Conservation (phyloP, 2,329 filamentous ascomycete genomes). For the Diplodia intermedia region DNA sequence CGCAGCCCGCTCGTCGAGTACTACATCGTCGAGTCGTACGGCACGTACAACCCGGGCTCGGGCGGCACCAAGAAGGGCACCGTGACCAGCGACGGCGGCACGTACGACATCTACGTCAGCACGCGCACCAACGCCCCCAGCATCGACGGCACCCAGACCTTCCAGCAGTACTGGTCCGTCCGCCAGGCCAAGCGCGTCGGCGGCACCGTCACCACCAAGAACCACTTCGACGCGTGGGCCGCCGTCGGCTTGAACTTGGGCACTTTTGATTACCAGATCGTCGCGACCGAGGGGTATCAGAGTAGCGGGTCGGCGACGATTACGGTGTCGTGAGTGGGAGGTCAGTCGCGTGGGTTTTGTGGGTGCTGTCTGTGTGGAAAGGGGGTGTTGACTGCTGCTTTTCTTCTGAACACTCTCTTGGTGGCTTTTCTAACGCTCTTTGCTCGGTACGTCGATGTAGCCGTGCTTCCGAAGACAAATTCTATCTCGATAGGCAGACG, state of each 20-base stretch:
- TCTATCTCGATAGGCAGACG: too few relatives aligned
- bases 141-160: constrained; percentile 61
- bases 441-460: too few relatives aligned
- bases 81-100: constrained; percentile 60
- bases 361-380: too few relatives aligned
- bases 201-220: constrained; percentile 58
- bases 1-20: constrained; percentile 62
- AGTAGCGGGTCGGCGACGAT: too few relatives aligned
- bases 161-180: constrained; percentile 63
- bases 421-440: too few relatives aligned
- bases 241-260: constrained; percentile 58
- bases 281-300: constrained; percentile 55
- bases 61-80: constrained; percentile 58
- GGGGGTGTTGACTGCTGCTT: too few relatives aligned
- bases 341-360: too few relatives aligned
- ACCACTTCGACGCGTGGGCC: constrained; percentile 63
- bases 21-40: constrained; percentile 64
- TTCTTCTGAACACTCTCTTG: too few relatives aligned
- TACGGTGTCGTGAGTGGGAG: too few relatives aligned
- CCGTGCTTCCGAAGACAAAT: too few relatives aligned
- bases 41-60: constrained; percentile 58
- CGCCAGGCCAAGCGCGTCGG: constrained; percentile 57
- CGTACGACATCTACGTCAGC: constrained; percentile 60
- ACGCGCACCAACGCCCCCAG: constrained; percentile 60
- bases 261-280: constrained; percentile 60